Base-by-base conservation (phyloP, 805 yeast genomes). In the Phaffomyces opuntiae region DNA sequence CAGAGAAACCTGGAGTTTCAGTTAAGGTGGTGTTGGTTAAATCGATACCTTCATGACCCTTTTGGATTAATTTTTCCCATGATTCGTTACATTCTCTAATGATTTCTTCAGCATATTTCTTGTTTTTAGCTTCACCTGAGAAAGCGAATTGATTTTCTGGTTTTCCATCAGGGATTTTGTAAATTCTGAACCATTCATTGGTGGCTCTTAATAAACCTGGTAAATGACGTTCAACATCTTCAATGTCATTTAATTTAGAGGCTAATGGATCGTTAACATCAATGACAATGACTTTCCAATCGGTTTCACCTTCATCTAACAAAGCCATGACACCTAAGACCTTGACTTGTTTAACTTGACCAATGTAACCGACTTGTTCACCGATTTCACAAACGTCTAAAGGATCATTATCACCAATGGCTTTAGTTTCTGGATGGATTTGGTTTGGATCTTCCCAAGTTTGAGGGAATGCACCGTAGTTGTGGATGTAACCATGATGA, bases 381-480 rank as follows among this genome's bases (percentile, higher is more conserved):
- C 95, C 93, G 46, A 86, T 84, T 64, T 86, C 95, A 61, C 89
- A 80, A 36, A 84, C 90, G 62, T 86, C 95, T 60, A 86, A 73
- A 44, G 95, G 95, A 74, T 86, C 95, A 59, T 85, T 82, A 66
- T 86, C 95, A 67, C 93, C 93, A 50, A 70, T 78, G 60, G 70
- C 80, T 65, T 68, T 80, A 59, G 78, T 84, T 70, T 77, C 86
- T 70, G 80, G 78, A 66, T 70, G 86, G 63, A 67, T 65, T 64
- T 57, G 74, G 59, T 69, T 78, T 66, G 80, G 87, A 36, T 59
- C 64, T 42, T 59, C 63, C 63, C 62, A 58, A 33, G 61, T 53
- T 68, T 91, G 97, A 55, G 98, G 98, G 79, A 91, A 85, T 42
- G 97, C 97, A 67, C 98, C 99, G 67, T 91, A 91, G 75, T 93